phyloP scores from a whole-genome alignment of 2,329 filamentous ascomycete species.

The Monosporascus cannonballus region DNA sequence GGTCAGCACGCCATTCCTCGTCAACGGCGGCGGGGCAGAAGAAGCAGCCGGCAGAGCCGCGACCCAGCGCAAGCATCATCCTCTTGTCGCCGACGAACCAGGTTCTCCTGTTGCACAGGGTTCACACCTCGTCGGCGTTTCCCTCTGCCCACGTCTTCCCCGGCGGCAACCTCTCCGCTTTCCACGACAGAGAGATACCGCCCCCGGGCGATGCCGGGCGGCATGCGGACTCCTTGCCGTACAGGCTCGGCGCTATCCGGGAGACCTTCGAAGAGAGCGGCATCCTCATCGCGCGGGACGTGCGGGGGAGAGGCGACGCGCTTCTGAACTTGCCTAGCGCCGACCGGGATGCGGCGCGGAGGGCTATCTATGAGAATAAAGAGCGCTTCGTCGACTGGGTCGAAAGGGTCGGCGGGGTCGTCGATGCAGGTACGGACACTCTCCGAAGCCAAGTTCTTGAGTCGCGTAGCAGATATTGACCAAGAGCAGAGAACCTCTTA shows the following conservation, averaged over 20 bases:
- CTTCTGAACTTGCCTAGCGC: conserved; percentile 56
- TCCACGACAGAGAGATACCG: conserved; percentile 64
- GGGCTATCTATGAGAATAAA: conserved; percentile 60
- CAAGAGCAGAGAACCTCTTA: conserved; percentile 50
- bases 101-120: conserved; percentile 80
- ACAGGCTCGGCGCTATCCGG: conserved; percentile 76
- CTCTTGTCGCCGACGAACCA: conserved; percentile 83
- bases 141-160: conserved; percentile 93
- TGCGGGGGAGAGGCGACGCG: conserved; percentile 29
- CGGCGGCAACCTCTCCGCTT: conserved; percentile 73
- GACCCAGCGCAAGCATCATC: conserved; percentile 57
- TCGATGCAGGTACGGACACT: conserved; percentile 56
- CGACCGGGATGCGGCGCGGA: conserved; percentile 60
- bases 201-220: conserved; percentile 40
- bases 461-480: neutral
- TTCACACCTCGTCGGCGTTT: conserved; percentile 76
- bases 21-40: conserved; percentile 16
- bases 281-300: conserved; percentile 62
- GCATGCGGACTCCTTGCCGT: conserved; percentile 66
- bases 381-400: conserved; percentile 64
- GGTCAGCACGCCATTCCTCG: too few species aligned
- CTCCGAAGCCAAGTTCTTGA: neutral
- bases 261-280: conserved; percentile 96
- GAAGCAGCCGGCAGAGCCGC: conserved; percentile 31
- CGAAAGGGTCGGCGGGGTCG: conserved; percentile 44